Evolutionary conservation across 164 flowering plant species (phyloP).

Genomic region (Umbellularia californica): DNA sequence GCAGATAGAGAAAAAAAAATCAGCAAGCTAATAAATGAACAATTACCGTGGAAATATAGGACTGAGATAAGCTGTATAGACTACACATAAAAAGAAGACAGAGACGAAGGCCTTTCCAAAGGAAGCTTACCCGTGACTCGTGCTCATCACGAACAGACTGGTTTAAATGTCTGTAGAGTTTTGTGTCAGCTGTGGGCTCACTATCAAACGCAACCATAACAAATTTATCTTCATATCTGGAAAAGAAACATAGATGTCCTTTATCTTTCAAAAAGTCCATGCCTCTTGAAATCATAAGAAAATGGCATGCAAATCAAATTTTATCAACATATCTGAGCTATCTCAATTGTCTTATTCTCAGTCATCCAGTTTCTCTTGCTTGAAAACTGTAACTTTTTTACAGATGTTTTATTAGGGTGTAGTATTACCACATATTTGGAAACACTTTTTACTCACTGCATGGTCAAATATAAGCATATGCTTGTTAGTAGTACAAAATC

Average conservation of each 20-base stretch:
- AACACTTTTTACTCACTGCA: too few relatives aligned
- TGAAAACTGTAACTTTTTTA: neutral
- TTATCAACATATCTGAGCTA: neutral
- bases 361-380: neutral
- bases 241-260: slow-evolving; percentile 1
- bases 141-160: slow-evolving; percentile 54
- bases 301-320: neutral
- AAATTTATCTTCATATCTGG: slow-evolving; percentile 71
- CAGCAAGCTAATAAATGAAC: too few relatives aligned
- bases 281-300: neutral
- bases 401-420: neutral
- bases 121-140: slow-evolving; percentile 61
- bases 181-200: slow-evolving; percentile 94
- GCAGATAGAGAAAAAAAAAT: too few relatives aligned
- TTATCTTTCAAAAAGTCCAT: neutral
- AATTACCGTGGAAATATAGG: too few relatives aligned
- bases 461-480: too few relatives aligned
- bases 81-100: neutral
- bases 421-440: neutral
- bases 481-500: too few relatives aligned
- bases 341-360: neutral
- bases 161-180: slow-evolving; percentile 57
- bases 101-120: neutral
- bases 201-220: slow-evolving; percentile 71
- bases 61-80: too few relatives aligned